These are phyloP conservation scores for Sclerotiophoma versabilis DNA, from an alignment of 2,329 filamentous ascomycete genomes.

Conservation along the genomic window DNA sequence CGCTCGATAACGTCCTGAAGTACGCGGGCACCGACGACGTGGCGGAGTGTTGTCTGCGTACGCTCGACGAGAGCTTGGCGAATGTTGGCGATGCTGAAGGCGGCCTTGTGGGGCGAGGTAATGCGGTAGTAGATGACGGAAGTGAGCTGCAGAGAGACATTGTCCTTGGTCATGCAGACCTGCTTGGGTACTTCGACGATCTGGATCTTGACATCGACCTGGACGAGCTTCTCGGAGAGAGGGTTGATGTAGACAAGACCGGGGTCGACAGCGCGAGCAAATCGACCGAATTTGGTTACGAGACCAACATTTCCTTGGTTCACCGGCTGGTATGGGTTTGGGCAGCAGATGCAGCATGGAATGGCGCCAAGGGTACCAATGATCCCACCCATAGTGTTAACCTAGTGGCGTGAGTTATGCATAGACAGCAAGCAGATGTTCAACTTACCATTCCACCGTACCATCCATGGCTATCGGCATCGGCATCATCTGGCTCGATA, in stretches of 20 bases:
- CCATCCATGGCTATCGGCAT: conserved; percentile 80
- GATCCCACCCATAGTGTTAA: conserved; percentile 75
- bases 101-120: conserved; percentile 91
- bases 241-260: conserved; percentile 98
- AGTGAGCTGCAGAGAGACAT: conserved; percentile 90
- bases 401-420: conserved; percentile 44
- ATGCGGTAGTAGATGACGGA: conserved; percentile 99
- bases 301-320: conserved; percentile 93
- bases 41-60: conserved; percentile 95
- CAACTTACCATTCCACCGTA: conserved; percentile 74
- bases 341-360: conserved; percentile 89
- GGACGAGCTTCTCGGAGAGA: conserved; percentile 84
- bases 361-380: conserved; percentile 84
- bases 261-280: conserved; percentile 94
- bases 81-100: conserved; percentile 94
- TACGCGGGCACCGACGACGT: conserved; percentile 93
- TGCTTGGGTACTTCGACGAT: conserved; percentile 97
- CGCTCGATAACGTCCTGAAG: conserved; percentile 98
- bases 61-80: conserved; percentile 96
- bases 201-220: conserved; percentile 99
- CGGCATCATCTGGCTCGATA: conserved; percentile 67
- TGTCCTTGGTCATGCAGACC: conserved; percentile 99
- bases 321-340: conserved; percentile 95
- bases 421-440: neutral
- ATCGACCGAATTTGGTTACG: conserved; percentile 92